Evolutionary conservation across 768 basidiomycete species (phyloP).

Genomic region (Daedaleopsis sinensis): DNA sequence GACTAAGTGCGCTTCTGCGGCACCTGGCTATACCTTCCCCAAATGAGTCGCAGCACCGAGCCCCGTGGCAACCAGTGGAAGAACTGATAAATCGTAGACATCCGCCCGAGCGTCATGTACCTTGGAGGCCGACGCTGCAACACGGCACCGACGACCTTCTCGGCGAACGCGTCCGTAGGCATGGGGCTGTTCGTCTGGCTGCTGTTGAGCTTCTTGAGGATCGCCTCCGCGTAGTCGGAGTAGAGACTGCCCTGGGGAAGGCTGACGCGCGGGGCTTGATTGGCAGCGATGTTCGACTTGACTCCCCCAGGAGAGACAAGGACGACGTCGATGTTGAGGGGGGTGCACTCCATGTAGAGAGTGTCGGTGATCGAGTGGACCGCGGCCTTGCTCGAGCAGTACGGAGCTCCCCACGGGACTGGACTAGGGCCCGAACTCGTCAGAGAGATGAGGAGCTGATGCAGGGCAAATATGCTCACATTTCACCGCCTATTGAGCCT

Average conservation of each 20-base stretch:
- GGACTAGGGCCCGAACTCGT: constrained; percentile 42
- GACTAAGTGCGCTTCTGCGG: neutral
- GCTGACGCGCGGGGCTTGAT: constrained; percentile 36
- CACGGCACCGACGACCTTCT: constrained; percentile 15
- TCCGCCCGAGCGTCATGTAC: constrained; percentile 17
- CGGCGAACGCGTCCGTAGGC: constrained; percentile 24
- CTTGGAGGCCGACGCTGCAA: constrained; percentile 16
- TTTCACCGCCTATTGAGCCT: constrained; percentile 66
- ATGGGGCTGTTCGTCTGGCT: constrained; percentile 47
- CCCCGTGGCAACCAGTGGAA: constrained; percentile 6
- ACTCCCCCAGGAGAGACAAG: constrained; percentile 70
- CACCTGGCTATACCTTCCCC: neutral
- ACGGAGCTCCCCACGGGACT: constrained; percentile 70
- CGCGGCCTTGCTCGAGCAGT: constrained; percentile 62
- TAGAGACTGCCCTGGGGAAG: constrained; percentile 61
- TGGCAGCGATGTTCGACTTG: constrained; percentile 64
- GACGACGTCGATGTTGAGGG: constrained; percentile 71
- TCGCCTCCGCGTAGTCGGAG: constrained; percentile 50
- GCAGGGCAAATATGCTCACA: constrained; percentile 44
- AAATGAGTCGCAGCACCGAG: neutral
- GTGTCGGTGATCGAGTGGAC: constrained; percentile 62
- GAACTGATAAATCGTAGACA: constrained; percentile 2
- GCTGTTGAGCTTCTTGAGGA: constrained; percentile 52
- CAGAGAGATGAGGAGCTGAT: neutral
- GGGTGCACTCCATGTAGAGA: constrained; percentile 74